Evolutionary conservation across 2,329 filamentous ascomycete genomes (phyloP), one percentile per base, ranked within the genome.

Genomic region (Alternaria triticimaculans): DNA sequence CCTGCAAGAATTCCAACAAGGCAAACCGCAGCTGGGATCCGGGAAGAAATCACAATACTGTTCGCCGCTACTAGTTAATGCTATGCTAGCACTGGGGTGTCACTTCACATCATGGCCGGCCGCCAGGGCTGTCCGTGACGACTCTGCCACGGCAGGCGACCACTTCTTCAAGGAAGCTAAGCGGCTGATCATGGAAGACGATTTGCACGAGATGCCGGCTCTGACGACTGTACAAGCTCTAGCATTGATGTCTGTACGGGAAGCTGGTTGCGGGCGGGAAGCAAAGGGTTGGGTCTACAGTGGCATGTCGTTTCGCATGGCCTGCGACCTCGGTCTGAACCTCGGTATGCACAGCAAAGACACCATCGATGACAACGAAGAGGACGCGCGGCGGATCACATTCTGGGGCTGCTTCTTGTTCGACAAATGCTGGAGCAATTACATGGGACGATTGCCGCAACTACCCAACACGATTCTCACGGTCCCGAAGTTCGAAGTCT

Each of bases 371-470:
- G 93, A 97, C 62, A 87, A 92, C 50, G 95, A 97, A 78, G 87
- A 96, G 43, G 96, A 99, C 80, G 94, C 94, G 3, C 87, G 96
- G 43, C 87, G 92, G 57, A 90, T 98, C 45, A 98, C 96, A 0
- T 98, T 97, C 76, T 98, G 96, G 96, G 96, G 96, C 7, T 97
- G 94, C 78, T 98, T 96, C 80, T 82, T 97, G n/a, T 97, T 98
- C 78, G 96, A 99, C 83, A 98, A 97, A 85, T 97, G 93, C 79
- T 98, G 95, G 94, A 97, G 94, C 54, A 98, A 97, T 78, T 98
- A 98, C 72, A 87, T 98, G 25, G 95, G 96, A 51, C 90, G 96
- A 46, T 85, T 97, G 65, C 95, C 96, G 11, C 95, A 97, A 78
- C 84, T 98, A 11, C 90, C 93, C 0, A 90, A 88, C 45, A 89